Percentiles rank a stretch among this genome's conserved stretches.
Evolutionary conservation across 345 rosid species (phyloP).

Genomic region (Eucalyptus marginata): DNA sequence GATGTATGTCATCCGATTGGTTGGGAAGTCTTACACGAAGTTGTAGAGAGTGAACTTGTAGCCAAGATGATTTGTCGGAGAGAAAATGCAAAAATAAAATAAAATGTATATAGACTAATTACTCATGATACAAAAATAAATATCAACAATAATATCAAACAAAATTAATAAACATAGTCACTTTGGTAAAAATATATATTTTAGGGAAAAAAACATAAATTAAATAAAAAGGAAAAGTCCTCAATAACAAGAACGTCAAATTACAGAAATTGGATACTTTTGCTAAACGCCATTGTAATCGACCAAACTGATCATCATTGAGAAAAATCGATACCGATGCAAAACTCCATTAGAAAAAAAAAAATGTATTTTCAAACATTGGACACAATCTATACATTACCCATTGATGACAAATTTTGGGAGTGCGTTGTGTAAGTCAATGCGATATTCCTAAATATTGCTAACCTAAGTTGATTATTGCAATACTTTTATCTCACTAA

Average conservation of each 20-base stretch:
- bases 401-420: background rate
- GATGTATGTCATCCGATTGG: background rate
- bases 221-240: background rate
- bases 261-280: background rate
- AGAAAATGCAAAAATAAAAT: no score
- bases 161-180: background rate
- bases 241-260: background rate
- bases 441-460: background rate
- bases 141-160: background rate
- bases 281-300: background rate
- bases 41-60: background rate
- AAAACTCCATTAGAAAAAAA: background rate
- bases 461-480: background rate
- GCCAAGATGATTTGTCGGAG: background rate
- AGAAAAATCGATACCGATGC: background rate
- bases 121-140: no score
- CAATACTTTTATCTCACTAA: no score
- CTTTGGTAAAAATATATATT: background rate
- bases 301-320: background rate
- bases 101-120: no score
- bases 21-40: background rate
- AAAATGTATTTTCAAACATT: background rate
- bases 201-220: no score
- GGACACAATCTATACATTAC: background rate
- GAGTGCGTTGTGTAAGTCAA: background rate